Evolutionary conservation across 805 yeast species (phyloP).

Genomic region (Kluyveromyces nonfermentans): DNA sequence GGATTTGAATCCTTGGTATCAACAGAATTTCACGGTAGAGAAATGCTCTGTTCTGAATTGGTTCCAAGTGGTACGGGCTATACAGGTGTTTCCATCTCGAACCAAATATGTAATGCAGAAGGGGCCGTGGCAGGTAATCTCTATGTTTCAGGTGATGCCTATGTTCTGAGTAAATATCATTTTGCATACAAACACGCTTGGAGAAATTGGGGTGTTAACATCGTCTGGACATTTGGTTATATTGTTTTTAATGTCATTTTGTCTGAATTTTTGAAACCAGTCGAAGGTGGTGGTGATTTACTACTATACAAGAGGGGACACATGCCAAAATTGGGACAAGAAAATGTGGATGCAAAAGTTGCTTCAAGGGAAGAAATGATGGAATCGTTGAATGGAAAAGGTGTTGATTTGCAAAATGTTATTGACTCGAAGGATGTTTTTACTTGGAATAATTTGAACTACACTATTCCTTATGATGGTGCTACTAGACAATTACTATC

Average conservation of each 20-base stretch:
- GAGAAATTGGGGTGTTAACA: constrained; percentile 53
- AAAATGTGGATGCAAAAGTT: constrained; percentile 30
- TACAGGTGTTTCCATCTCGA: constrained; percentile 29
- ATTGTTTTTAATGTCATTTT: constrained; percentile 28
- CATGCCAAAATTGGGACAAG: constrained; percentile 28
- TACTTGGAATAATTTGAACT: constrained; percentile 65
- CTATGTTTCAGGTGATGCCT: constrained; percentile 44
- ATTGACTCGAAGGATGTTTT: constrained; percentile 42
- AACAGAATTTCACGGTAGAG: constrained; percentile 46
- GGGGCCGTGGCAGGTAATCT: constrained; percentile 41
- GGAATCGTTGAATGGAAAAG: constrained; percentile 27
- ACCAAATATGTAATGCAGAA: constrained; percentile 42
- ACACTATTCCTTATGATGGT: constrained; percentile 52
- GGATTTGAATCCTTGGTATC: constrained; percentile 47
- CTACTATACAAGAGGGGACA: constrained; percentile 38
- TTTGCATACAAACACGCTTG: constrained; percentile 42
- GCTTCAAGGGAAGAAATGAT: constrained; percentile 33
- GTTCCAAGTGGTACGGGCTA: constrained; percentile 53
- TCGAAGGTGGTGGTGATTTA: constrained; percentile 34
- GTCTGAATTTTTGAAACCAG: constrained; percentile 31
- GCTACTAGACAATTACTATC: constrained; percentile 48
- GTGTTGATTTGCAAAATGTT: constrained; percentile 25
- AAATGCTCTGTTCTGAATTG: constrained; percentile 39
- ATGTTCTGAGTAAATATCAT: constrained; percentile 31
- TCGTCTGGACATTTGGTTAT: constrained; percentile 37